These are phyloP conservation scores for Didymosphaeria variabile DNA, from an alignment of 2,329 filamentous ascomycete species.

Conservation along the genomic window DNA sequence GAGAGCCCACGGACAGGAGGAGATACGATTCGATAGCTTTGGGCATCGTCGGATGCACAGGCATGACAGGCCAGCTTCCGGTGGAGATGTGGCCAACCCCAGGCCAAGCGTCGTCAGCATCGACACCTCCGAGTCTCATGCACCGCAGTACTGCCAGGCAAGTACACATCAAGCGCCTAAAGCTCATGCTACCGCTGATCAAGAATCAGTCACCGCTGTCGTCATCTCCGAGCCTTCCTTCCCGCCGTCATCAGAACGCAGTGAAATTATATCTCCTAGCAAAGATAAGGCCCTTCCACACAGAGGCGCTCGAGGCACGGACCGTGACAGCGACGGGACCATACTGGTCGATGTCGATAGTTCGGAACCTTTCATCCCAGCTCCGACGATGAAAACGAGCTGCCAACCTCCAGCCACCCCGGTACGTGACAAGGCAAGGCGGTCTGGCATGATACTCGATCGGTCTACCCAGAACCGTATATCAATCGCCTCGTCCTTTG, in stretches of 20 bases:
- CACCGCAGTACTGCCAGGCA: background rate
- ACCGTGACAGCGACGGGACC: background rate
- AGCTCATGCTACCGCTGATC: background rate
- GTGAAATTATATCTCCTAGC: background rate
- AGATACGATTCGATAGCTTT: background rate
- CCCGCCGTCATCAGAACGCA: background rate
- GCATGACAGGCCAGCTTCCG: too few relatives aligned
- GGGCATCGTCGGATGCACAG: background rate
- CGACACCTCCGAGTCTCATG: background rate
- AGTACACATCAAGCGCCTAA: background rate
- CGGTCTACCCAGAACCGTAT: background rate
- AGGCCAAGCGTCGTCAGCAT: background rate
- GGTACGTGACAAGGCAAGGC: background rate
- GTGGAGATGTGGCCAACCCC: background rate
- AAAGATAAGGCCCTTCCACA: background rate
- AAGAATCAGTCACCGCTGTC: background rate
- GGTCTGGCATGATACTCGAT: background rate
- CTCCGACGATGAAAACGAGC: background rate
- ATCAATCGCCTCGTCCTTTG: conserved; percentile 1
- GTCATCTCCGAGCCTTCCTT: background rate
- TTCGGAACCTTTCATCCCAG: background rate
- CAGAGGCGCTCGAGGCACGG: background rate
- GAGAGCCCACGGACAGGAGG: background rate
- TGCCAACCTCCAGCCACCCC: background rate
- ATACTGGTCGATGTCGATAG: background rate